These are phyloP conservation scores for Aeschynomene evenia DNA, from an alignment of 306 rosid genomes.

Conservation along the genomic window DNA sequence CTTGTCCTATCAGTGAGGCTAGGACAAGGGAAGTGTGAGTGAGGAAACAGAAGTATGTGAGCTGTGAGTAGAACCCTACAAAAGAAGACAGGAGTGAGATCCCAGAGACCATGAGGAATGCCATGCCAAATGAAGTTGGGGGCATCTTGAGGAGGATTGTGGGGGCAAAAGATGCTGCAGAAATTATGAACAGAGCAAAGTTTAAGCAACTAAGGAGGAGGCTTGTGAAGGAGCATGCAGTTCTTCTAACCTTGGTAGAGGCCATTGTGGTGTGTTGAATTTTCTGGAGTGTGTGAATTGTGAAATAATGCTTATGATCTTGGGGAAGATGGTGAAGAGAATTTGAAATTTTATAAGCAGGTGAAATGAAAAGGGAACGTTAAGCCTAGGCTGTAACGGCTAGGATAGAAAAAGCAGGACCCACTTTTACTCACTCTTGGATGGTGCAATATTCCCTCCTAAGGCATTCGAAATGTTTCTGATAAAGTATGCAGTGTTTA, in stretches of 20 bases:
- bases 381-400: constrained; percentile 55
- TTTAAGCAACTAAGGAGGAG: constrained; percentile 60
- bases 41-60: constrained; percentile 60
- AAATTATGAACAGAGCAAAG: constrained; percentile 60
- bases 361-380: constrained; percentile 52
- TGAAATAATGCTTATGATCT: constrained; percentile 3
- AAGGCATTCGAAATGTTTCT: constrained; percentile 36
- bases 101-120: constrained; percentile 61
- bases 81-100: constrained; percentile 67
- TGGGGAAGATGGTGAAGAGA: constrained; percentile 3
- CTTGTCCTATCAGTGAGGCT: constrained; percentile 51
- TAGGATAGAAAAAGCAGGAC: constrained; percentile 36
- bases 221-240: constrained; percentile 57
- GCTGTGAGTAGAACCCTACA: constrained; percentile 72
- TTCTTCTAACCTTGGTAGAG: constrained; percentile 52
- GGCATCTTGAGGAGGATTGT: constrained; percentile 66
- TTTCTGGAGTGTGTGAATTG: not conserved
- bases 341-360: constrained; percentile 39
- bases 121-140: constrained; percentile 73
- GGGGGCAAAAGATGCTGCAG: constrained; percentile 65
- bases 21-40: constrained; percentile 61
- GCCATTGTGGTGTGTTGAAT: constrained; percentile 42
- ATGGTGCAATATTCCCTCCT: constrained; percentile 47
- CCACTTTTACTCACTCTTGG: constrained; percentile 35
- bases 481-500: not conserved